Conservation (phyloP, 2,329 filamentous ascomycete species). For the Exophiala oligosperma region DNA sequence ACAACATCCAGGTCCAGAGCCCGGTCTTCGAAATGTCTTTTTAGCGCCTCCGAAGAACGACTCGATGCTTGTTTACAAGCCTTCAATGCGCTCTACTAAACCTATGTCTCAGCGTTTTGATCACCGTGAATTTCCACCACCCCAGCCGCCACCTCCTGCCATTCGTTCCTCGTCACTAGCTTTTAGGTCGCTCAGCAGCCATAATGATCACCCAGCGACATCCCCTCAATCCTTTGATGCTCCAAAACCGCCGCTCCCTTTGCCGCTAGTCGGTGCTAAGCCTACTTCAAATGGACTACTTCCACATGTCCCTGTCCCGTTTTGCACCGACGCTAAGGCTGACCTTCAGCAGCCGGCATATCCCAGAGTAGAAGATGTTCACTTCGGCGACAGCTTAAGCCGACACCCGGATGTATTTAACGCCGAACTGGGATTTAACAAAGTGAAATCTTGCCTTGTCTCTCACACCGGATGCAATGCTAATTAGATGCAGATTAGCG, state of each 20-base stretch:
- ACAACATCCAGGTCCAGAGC: conserved; percentile 36
- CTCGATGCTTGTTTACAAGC: conserved; percentile 9
- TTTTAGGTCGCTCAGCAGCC: conserved; percentile 18
- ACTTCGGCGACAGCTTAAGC: conserved; percentile 55
- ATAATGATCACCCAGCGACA: conserved; percentile 9
- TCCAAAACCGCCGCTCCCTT: conserved; percentile 5
- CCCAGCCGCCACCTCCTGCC: conserved; percentile 41
- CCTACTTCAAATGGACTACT: conserved; percentile 3
- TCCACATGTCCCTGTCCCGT: conserved; percentile 2
- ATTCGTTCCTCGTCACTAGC: conserved; percentile 33
- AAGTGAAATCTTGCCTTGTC: conserved; percentile 38
- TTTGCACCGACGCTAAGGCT: no score
- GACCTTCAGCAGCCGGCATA: conserved; percentile 2
- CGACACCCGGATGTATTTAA: conserved; percentile 64
- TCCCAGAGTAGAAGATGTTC: conserved; percentile 25
- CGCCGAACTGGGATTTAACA: conserved; percentile 51
- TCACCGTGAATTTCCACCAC: conserved; percentile 42
- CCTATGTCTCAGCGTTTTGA: conserved; percentile 37
- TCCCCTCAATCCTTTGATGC: conserved; percentile 19
- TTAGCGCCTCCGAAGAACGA: conserved; percentile 29
- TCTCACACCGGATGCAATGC: neutral
- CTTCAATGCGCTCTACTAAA: conserved; percentile 25
- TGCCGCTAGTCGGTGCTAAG: conserved; percentile 2
- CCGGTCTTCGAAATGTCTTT: conserved; percentile 34
- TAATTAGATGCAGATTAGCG: conserved; percentile 41